Percentiles rank a stretch among this genome's conserved stretches.
Evolutionary conservation across 441 rosid species (phyloP).

Genomic region (Populus hybrid): DNA sequence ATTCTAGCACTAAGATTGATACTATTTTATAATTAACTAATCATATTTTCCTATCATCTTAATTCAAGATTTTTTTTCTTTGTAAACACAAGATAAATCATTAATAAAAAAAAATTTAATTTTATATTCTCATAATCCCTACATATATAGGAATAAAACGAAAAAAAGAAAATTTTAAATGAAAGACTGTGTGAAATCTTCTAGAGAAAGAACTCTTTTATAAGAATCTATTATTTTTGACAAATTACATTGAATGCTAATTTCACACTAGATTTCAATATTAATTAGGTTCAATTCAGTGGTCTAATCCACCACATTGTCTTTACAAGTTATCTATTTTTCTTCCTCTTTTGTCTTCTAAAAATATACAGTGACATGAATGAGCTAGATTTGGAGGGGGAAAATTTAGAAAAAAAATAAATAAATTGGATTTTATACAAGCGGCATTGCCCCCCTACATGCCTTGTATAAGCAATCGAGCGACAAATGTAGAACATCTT

Average conservation of each 20-base stretch:
- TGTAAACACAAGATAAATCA: background rate
- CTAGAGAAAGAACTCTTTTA: slow-evolving; percentile 13
- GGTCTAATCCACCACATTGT: background rate
- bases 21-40: too few relatives aligned
- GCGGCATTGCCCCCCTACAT: background rate
- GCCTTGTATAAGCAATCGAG: background rate
- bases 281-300: background rate
- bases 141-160: slow-evolving; percentile 15
- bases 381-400: background rate
- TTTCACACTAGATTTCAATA: slow-evolving; percentile 24
- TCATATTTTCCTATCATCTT: too few relatives aligned
- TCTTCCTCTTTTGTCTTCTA: background rate
- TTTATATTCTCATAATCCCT: background rate
- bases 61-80: too few relatives aligned
- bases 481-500: background rate
- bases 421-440: background rate
- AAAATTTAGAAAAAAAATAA: background rate
- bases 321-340: background rate
- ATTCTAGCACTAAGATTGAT: too few relatives aligned
- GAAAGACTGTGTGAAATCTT: slow-evolving; percentile 18
- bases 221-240: slow-evolving; percentile 19
- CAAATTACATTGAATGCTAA: slow-evolving; percentile 23
- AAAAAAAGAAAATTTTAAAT: background rate
- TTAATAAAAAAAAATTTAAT: background rate
- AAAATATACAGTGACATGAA: too few relatives aligned